Base-by-base conservation (phyloP, 495 filamentous ascomycete species). In the Xylaria telfairii region DNA sequence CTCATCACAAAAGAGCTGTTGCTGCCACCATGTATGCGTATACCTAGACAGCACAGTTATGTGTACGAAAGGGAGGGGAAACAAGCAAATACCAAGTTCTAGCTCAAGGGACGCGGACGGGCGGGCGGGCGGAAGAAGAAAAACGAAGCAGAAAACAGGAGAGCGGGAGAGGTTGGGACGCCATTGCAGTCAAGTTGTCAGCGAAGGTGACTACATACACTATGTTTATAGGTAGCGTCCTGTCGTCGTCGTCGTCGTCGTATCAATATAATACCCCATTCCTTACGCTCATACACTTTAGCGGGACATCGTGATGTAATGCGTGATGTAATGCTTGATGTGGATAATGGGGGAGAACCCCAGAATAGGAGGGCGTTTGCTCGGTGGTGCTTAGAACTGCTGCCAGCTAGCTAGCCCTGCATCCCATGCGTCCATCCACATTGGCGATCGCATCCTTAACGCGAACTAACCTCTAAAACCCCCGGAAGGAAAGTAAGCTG, bases 181-280 rank as follows among this genome's bases (percentile, higher is more conserved):
- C 56, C 56, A n/a, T 54, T 54, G 49, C 30, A 54, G 47, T 30
- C 47, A 66, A 54, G 30, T 21, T 54, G 19, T 65, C 44, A 24
- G 62, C 62, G 44, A 64, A 42, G 49, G 34, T 9, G n/a, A 37
- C 10, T n/a, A n/a, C n/a, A n/a, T 57, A 34, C 21, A 7, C 56
- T 34, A 13, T 34, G 0, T 30, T 67, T 70, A 10, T 49, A 41
- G 42, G 24, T 54, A 69, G 67, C 12, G n/a, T 41, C n/a, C 21
- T 62, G 59, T 26, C n/a, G 5, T 42, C 21, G 34, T 44, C 26
- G 10, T 13, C 42, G 59, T 26, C n/a, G 5, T 42, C 21, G 34
- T 44, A 41, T 51, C 56, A 69, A 66, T 69, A 69, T 64, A 73
- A 75, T 71, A 71, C 71, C 74, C 67, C 67, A 63, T 62, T 63